Percentiles rank a stretch among this genome's conserved stretches.
Conservation (phyloP, 345 rosid species). For the Gossypium bickii region DNA sequence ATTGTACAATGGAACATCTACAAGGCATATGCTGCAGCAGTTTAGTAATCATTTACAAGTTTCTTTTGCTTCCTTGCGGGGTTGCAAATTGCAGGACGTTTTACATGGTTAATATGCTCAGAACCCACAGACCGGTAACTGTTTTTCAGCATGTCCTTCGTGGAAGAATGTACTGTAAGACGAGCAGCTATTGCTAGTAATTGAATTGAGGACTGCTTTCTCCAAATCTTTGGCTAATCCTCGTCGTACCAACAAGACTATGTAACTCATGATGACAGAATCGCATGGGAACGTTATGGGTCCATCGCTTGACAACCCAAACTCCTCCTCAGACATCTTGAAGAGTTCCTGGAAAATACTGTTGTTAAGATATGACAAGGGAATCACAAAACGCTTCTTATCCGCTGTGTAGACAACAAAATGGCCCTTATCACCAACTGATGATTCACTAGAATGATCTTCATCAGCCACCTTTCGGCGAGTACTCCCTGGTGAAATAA, state of each 20-base stretch:
- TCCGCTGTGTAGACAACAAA: constrained; percentile 17
- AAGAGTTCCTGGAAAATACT: constrained; percentile 12
- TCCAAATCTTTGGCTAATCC: not conserved
- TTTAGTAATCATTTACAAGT: not conserved
- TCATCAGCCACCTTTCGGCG: not conserved
- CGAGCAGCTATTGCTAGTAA: not conserved
- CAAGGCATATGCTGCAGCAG: not conserved
- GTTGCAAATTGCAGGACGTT: not conserved
- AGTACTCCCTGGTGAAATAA: not conserved
- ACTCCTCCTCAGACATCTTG: constrained; percentile 19
- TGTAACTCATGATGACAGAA: constrained; percentile 12
- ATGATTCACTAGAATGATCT: not conserved
- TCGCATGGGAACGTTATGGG: constrained; percentile 13
- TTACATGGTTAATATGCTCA: not conserved
- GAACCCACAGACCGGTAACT: not conserved
- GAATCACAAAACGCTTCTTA: constrained; percentile 11
- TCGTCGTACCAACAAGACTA: not conserved
- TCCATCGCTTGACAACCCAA: constrained; percentile 12
- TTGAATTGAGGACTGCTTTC: not conserved
- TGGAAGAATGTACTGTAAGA: not conserved
- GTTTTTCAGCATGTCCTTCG: not conserved
- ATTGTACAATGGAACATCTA: no score
- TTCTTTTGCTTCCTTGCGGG: not conserved
- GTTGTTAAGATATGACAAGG: constrained; percentile 14
- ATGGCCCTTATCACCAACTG: not conserved